Evolutionary conservation across 441 rosid genomes (phyloP).

Genomic region (Daphne laureola): DNA sequence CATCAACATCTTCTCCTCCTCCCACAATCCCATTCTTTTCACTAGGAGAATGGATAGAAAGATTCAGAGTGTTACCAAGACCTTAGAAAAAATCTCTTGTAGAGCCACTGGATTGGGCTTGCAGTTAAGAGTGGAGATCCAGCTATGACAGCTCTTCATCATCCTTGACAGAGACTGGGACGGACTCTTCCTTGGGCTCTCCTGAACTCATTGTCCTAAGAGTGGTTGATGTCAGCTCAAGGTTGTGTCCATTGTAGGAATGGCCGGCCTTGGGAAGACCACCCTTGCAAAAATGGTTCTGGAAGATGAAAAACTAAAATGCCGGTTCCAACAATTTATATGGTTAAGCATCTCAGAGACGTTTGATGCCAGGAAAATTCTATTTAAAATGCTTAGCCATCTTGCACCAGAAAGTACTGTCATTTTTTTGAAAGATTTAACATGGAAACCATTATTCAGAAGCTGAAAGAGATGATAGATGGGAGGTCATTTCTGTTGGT

Average conservation of each 20-base stretch:
- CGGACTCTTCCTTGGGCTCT: too few species aligned
- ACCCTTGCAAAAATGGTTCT: slow-evolving; percentile 5
- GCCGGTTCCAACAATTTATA: neutral
- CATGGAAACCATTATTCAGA: neutral
- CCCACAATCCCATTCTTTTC: neutral
- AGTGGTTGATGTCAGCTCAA: neutral
- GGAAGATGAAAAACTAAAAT: neutral
- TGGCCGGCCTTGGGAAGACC: slow-evolving; percentile 19
- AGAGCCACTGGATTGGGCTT: neutral
- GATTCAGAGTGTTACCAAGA: neutral
- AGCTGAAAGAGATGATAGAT: neutral
- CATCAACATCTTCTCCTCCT: neutral
- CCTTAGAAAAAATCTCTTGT: neutral
- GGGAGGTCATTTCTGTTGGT: slow-evolving; percentile 1
- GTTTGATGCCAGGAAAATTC: neutral
- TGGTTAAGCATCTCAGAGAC: slow-evolving; percentile 10
- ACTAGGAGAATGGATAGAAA: neutral
- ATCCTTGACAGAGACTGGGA: too few species aligned
- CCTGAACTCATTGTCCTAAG: neutral
- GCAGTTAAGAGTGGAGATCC: neutral
- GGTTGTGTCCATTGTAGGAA: slow-evolving; percentile 13
- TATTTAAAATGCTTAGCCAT: neutral
- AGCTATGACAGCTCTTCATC: neutral
- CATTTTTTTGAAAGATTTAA: neutral
- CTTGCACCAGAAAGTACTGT: neutral